Percentiles rank a stretch among this genome's conserved stretches.
Conservation (phyloP, 2,329 filamentous ascomycete species). For the Coniochaeta sp. region DNA sequence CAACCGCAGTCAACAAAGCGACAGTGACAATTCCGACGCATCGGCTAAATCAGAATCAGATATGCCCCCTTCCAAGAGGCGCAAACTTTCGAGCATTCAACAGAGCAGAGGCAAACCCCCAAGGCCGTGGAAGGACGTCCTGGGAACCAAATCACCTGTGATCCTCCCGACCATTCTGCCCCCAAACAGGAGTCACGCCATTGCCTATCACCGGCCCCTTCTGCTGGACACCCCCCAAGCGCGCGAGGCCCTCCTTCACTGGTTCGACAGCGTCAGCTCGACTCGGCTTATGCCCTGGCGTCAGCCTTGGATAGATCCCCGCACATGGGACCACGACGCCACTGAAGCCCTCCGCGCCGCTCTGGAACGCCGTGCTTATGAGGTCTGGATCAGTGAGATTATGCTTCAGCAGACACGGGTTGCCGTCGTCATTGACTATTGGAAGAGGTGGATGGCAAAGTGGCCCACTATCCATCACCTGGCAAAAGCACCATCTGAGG, state of each 20-base stretch:
- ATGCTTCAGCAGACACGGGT: constrained; percentile 64
- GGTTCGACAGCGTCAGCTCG: constrained; percentile 43
- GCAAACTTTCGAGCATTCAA: background rate
- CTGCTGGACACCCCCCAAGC: constrained; percentile 32
- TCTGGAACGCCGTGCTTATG: constrained; percentile 51
- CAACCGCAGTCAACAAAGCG: too few relatives aligned
- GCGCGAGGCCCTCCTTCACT: constrained; percentile 35
- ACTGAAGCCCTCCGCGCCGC: constrained; percentile 28
- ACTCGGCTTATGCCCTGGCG: constrained; percentile 53
- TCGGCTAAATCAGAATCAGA: too few relatives aligned
- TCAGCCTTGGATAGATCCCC: constrained; percentile 47
- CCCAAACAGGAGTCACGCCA: constrained; percentile 19
- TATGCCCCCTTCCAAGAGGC: background rate
- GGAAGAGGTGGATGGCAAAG: constrained; percentile 52
- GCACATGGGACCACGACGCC: constrained; percentile 13
- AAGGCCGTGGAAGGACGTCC: constrained; percentile 3
- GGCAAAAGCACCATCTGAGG: constrained; percentile 43
- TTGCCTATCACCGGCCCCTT: constrained; percentile 42
- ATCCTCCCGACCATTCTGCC: constrained; percentile 15
- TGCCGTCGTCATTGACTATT: constrained; percentile 54
- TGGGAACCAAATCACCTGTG: background rate
- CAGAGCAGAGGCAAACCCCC: background rate
- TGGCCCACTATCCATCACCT: constrained; percentile 55
- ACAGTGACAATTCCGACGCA: background rate
- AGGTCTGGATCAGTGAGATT: constrained; percentile 61